A percentile compares a stretch with the other conserved stretches of the same genome.
These are phyloP conservation scores for Aspergillus unguis DNA, from an alignment of 2,329 filamentous ascomycete genomes.

Conservation along the genomic window DNA sequence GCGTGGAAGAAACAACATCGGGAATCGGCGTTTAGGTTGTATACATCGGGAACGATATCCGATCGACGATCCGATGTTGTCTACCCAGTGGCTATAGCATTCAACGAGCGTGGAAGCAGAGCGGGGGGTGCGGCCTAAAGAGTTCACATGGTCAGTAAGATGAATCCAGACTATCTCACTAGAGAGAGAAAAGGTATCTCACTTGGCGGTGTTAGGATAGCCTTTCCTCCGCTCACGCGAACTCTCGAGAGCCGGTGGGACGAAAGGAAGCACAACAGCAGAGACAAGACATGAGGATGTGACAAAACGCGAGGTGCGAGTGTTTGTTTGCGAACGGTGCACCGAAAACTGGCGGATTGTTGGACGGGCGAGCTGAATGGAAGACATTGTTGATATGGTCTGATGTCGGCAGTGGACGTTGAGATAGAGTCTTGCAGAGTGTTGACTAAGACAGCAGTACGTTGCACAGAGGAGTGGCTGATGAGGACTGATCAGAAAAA, in stretches of 20 bases:
- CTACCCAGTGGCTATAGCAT: not conserved
- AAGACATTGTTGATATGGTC: conserved; percentile 15
- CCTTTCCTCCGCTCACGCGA: conserved; percentile 40
- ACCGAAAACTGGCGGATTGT: conserved; percentile 46
- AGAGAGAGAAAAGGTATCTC: conserved; percentile 12
- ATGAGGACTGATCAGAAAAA: not conserved
- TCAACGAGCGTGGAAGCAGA: conserved; percentile 43
- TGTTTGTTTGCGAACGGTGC: conserved; percentile 39
- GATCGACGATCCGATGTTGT: not conserved
- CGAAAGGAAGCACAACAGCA: conserved; percentile 45
- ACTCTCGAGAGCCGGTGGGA: conserved; percentile 47
- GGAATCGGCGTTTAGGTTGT: not conserved
- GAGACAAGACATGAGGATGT: conserved; percentile 42
- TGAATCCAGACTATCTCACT: no score
- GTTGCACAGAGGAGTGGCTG: not conserved
- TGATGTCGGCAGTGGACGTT: not conserved
- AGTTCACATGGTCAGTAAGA: conserved; percentile 1
- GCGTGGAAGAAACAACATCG: not conserved
- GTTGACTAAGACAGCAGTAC: not conserved
- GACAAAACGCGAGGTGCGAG: conserved; percentile 39
- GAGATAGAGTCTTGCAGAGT: not conserved
- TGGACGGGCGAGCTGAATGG: conserved; percentile 29
- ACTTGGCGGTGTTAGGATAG: conserved; percentile 39
- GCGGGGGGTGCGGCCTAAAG: conserved; percentile 36
- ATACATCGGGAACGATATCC: conserved; percentile 5